Percentiles rank a stretch among this genome's conserved stretches.
Evolutionary conservation across 2,329 filamentous ascomycete species (phyloP).

Genomic region (Curvularia spicifera): DNA sequence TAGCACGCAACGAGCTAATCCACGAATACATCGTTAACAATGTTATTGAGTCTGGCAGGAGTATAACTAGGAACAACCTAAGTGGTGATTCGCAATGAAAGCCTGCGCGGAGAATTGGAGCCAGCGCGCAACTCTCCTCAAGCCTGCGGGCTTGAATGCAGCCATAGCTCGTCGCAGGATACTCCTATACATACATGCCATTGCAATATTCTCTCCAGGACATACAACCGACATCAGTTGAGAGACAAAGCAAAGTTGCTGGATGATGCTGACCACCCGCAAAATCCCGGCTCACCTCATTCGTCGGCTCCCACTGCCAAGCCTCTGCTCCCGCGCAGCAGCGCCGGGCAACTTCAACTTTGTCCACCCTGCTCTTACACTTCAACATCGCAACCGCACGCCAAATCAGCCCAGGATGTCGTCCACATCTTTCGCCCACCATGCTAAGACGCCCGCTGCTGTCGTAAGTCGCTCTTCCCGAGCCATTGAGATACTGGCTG

Average conservation of each 20-base stretch:
- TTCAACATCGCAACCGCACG: constrained; percentile 21
- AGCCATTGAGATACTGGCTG: constrained; percentile 1
- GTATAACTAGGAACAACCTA: not conserved
- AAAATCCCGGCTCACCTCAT: constrained; percentile 32
- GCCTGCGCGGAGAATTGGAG: not conserved
- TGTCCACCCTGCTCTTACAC: constrained; percentile 14
- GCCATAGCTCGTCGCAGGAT: not conserved
- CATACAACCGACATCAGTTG: not conserved
- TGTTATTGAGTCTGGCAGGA: not conserved
- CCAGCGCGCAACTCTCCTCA: not conserved
- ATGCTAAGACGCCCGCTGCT: constrained; percentile 39
- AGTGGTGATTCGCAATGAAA: not conserved
- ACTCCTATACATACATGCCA: not conserved
- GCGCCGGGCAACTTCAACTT: constrained; percentile 24
- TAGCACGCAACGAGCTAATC: not conserved
- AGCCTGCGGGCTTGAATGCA: no score
- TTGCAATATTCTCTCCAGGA: not conserved
- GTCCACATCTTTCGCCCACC: constrained; percentile 23
- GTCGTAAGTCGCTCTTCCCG: constrained; percentile 29
- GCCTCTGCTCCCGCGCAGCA: constrained; percentile 11
- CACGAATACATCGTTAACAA: not conserved
- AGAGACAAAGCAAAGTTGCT: not conserved
- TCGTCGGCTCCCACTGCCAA: constrained; percentile 22
- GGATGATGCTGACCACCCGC: constrained; percentile 29
- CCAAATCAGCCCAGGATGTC: constrained; percentile 27